These are phyloP conservation scores for Malus asiatica DNA, from an alignment of 306 rosid genomes.

Conservation along the genomic window DNA sequence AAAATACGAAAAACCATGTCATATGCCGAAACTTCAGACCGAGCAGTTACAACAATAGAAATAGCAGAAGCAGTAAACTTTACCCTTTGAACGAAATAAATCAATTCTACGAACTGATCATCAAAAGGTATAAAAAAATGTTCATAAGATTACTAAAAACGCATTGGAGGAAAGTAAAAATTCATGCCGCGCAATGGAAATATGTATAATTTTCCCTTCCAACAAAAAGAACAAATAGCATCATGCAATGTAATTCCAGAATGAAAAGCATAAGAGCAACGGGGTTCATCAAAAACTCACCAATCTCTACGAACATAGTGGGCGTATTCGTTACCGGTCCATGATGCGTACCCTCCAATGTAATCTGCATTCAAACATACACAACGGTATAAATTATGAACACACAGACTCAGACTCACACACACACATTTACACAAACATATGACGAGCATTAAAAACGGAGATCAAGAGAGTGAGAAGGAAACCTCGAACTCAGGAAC, in stretches of 20 bases:
- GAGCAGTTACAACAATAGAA: background rate
- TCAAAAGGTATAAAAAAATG: background rate
- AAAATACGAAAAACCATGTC: background rate
- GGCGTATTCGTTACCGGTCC: slow-evolving; percentile 80
- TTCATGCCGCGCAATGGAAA: background rate
- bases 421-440: background rate
- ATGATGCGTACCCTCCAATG: slow-evolving; percentile 95
- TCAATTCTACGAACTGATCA: background rate
- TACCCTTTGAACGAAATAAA: background rate
- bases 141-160: background rate
- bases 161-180: background rate
- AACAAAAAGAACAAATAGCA: background rate
- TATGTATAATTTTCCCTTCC: background rate
- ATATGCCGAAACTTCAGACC: background rate
- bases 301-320: slow-evolving; percentile 88
- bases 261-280: slow-evolving; percentile 2
- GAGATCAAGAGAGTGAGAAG: slow-evolving; percentile 1
- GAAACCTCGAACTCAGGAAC: slow-evolving; percentile 90
- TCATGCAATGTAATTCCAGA: background rate
- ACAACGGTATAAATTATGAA: background rate
- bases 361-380: slow-evolving; percentile 42
- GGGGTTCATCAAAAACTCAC: slow-evolving; percentile 27
- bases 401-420: background rate
- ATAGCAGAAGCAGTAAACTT: background rate
- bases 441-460: background rate